Conservation (phyloP, 2,329 filamentous ascomycete species). For the Ascochyta pisi region DNA sequence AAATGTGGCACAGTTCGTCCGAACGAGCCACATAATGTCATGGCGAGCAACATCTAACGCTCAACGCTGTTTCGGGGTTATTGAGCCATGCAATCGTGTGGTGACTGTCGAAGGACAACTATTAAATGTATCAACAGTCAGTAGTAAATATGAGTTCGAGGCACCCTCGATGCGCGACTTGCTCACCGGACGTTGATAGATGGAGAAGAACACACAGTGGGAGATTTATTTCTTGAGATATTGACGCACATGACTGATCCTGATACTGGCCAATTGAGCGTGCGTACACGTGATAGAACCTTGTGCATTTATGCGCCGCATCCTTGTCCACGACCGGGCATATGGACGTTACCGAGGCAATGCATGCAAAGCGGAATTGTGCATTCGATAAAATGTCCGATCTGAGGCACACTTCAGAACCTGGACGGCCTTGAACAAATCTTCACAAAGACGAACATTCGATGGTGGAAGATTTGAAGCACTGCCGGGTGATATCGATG, state of each 20-base stretch:
- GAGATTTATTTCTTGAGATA: not conserved
- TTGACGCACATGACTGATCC: not conserved
- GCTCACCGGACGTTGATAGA: not conserved
- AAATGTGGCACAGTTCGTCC: not conserved
- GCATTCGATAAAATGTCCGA: not conserved
- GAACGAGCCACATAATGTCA: not conserved
- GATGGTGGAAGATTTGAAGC: not conserved
- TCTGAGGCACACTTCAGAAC: not conserved
- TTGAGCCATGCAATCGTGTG: too few species aligned
- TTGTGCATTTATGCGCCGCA: not conserved
- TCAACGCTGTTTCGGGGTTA: not conserved
- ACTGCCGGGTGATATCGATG: slow-evolving; percentile 3
- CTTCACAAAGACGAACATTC: not conserved
- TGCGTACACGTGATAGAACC: not conserved
- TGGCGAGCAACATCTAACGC: not conserved
- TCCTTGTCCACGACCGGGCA: not conserved
- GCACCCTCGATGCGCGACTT: too few species aligned
- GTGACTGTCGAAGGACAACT: too few species aligned
- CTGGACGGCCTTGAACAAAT: not conserved
- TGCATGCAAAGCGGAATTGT: not conserved
- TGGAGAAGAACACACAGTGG: not conserved
- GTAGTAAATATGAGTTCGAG: not conserved
- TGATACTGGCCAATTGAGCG: not conserved
- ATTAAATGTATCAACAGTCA: too few species aligned
- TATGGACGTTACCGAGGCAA: slow-evolving; percentile 2